These are phyloP conservation scores for Jimgerdemannia lactiflua DNA, from an alignment of 192 early-diverging fungal genomes.

Conservation along the genomic window DNA sequence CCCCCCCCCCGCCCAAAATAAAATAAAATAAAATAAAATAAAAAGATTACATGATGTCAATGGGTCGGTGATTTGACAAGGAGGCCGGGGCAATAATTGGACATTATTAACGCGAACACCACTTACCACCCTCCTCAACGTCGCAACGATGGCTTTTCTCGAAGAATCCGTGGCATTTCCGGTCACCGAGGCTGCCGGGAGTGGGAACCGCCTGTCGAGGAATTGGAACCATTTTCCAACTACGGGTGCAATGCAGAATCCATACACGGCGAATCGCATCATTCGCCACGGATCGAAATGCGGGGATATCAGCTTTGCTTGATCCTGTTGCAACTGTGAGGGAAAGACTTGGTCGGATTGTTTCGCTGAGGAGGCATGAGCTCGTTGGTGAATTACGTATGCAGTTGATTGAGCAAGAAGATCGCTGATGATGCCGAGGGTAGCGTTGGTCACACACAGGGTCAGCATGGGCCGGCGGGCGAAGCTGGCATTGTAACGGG, in stretches of 20 bases:
- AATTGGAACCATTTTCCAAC: slow-evolving; percentile 67
- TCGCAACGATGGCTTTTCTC: slow-evolving; percentile 2
- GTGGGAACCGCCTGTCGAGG: slow-evolving; percentile 61
- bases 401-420: slow-evolving; percentile 57
- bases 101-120: neutral
- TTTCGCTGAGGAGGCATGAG: neutral
- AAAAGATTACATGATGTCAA: no score
- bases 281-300: slow-evolving; percentile 44
- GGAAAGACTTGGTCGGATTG: slow-evolving; percentile 10
- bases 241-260: slow-evolving; percentile 64
- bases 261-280: slow-evolving; percentile 63
- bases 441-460: slow-evolving; percentile 63
- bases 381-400: slow-evolving; percentile 23
- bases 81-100: no score
- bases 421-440: slow-evolving; percentile 62
- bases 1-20: no score
- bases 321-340: slow-evolving; percentile 10
- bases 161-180: neutral
- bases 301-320: neutral
- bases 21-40: no score
- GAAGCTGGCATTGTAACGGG: slow-evolving; percentile 40
- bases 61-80: no score
- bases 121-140: slow-evolving; percentile 49
- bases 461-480: slow-evolving; percentile 60
- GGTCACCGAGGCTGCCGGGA: slow-evolving; percentile 15